Conservation (phyloP, 31 red algal species). For the Endocladia muricata region DNA sequence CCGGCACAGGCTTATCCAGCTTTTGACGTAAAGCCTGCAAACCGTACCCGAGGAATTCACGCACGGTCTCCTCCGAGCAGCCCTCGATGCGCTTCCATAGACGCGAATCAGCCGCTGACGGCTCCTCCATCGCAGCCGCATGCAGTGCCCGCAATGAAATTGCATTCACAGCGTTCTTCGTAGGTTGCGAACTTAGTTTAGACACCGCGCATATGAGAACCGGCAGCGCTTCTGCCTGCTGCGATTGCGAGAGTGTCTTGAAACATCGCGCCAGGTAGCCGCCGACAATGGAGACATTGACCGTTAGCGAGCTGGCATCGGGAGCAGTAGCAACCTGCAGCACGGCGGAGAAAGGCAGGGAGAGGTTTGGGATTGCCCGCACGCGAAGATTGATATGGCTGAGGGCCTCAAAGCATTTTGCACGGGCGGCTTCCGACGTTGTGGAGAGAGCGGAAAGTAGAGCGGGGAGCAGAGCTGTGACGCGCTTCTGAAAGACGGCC, state of each 20-base stretch:
- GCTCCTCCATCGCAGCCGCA: neutral
- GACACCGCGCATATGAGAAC: constrained; percentile 20
- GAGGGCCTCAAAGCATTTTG: constrained; percentile 54
- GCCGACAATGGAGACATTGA: constrained; percentile 53
- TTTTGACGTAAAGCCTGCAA: constrained; percentile 29
- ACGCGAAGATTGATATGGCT: constrained; percentile 71
- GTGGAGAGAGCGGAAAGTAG: constrained; percentile 61
- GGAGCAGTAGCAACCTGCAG: constrained; percentile 25
- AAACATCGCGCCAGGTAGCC: constrained; percentile 64
- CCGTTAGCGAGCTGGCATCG: constrained; percentile 32
- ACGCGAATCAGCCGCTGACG: neutral
- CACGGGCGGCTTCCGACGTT: constrained; percentile 37
- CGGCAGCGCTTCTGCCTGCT: constrained; percentile 12
- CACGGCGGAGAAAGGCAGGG: constrained; percentile 29
- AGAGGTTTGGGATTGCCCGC: constrained; percentile 26
- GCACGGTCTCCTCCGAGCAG: neutral
- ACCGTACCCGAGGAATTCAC: constrained; percentile 25
- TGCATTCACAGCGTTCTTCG: constrained; percentile 5
- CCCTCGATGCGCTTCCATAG: neutral
- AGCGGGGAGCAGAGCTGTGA: constrained; percentile 49
- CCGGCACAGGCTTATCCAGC: neutral
- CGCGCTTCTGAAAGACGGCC: constrained; percentile 40
- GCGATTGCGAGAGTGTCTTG: neutral
- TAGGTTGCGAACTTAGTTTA: neutral
- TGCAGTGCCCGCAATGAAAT: neutral